Evolutionary conservation across 495 filamentous ascomycete species (phyloP).

Genomic region (Neohortaea acidophila): DNA sequence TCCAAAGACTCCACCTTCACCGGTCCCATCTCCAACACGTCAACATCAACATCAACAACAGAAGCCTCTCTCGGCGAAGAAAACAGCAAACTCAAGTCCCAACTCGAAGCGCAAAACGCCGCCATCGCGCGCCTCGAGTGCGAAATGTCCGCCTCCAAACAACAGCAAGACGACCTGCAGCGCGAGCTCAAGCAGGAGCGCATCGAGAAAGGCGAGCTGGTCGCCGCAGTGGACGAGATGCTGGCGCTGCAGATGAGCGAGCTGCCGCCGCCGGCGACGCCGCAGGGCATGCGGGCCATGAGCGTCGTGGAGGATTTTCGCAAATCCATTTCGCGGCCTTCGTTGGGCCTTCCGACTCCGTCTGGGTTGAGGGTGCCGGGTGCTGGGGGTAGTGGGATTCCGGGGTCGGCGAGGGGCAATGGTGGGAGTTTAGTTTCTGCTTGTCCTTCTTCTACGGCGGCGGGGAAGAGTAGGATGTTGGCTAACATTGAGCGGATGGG

Average conservation of each 20-base stretch:
- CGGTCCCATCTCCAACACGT: slow-evolving; percentile 34
- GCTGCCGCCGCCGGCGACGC: neutral
- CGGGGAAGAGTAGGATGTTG: slow-evolving; percentile 31
- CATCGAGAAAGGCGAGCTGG: slow-evolving; percentile 83
- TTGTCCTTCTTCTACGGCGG: no score
- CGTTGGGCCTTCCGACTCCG: slow-evolving; percentile 23
- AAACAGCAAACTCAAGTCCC: slow-evolving; percentile 37
- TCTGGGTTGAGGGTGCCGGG: slow-evolving; percentile 26
- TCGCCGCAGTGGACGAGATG: slow-evolving; percentile 86
- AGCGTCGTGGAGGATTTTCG: slow-evolving; percentile 24
- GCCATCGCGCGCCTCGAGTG: slow-evolving; percentile 52
- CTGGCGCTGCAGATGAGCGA: slow-evolving; percentile 34
- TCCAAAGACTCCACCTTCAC: slow-evolving; percentile 52
- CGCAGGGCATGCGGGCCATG: slow-evolving; percentile 3
- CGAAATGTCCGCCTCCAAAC: slow-evolving; percentile 48
- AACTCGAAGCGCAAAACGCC: slow-evolving; percentile 39
- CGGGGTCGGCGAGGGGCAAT: slow-evolving; percentile 8
- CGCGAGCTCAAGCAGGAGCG: slow-evolving; percentile 59
- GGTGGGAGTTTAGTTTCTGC: no score
- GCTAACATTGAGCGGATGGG: slow-evolving; percentile 37
- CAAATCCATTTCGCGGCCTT: slow-evolving; percentile 23
- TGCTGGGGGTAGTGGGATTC: slow-evolving; percentile 21
- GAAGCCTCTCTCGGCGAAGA: slow-evolving; percentile 8
- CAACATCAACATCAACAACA: no score
- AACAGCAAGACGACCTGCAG: slow-evolving; percentile 48